A percentile compares a stretch with the other conserved stretches of the same genome.
phyloP scores from a whole-genome alignment of 2,329 filamentous ascomycete genomes.

The Fusarium sp. region DNA sequence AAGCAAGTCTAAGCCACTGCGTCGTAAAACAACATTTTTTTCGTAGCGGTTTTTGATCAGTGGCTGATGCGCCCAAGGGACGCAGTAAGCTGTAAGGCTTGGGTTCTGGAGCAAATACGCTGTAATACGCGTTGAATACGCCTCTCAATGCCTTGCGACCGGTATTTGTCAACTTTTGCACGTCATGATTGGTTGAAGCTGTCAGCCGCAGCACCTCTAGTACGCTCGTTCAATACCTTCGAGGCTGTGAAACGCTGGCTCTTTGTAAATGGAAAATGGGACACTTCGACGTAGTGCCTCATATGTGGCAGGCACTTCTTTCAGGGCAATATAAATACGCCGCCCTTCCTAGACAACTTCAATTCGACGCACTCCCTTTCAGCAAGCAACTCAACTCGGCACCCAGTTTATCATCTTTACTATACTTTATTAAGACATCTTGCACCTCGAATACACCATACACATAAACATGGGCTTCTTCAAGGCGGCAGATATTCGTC shows the following conservation, averaged over 20 bases:
- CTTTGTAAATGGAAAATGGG: neutral
- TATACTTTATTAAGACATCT: neutral
- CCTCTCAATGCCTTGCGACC: neutral
- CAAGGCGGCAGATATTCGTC: constrained; percentile 11
- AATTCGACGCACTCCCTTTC: neutral
- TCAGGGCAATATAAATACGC: neutral
- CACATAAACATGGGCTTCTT: constrained; percentile 15
- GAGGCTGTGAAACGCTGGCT: neutral
- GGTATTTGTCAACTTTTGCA: neutral
- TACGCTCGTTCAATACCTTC: neutral
- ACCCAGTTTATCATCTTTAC: neutral
- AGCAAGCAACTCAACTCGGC: neutral
- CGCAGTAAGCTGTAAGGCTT: neutral
- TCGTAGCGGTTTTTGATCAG: neutral
- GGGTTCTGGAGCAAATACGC: neutral
- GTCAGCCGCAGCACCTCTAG: neutral
- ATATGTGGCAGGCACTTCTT: neutral
- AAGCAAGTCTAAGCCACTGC: neutral
- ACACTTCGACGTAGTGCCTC: neutral
- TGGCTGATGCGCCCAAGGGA: neutral
- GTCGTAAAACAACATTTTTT: neutral
- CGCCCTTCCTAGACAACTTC: neutral
- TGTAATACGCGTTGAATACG: neutral
- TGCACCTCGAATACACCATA: neutral
- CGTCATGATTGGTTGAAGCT: neutral